Percentiles rank a stretch among this genome's conserved stretches.
Conservation (phyloP, 2,329 filamentous ascomycete species). For the Penicillium griseofulvum region DNA sequence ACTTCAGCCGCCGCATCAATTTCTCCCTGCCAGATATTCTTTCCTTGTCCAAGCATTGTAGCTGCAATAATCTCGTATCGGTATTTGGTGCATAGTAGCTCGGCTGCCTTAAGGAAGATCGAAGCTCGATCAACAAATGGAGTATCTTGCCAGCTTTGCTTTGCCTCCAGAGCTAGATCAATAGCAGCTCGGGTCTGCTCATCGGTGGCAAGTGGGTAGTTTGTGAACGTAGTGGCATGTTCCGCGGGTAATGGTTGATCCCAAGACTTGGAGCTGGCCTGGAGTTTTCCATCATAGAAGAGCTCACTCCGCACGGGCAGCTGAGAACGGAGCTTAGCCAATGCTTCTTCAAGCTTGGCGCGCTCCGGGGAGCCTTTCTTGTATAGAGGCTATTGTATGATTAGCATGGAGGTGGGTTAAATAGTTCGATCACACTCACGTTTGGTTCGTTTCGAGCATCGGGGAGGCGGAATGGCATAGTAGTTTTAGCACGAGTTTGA, state of each 20-base stretch:
- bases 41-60: slow-evolving; percentile 92
- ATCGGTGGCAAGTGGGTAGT: slow-evolving; percentile 74
- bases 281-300: slow-evolving; percentile 30
- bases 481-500: slow-evolving; percentile 25
- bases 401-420: neutral
- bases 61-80: slow-evolving; percentile 92
- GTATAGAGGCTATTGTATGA: slow-evolving; percentile 24
- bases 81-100: slow-evolving; percentile 84
- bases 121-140: slow-evolving; percentile 87
- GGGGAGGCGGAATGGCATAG: slow-evolving; percentile 31
- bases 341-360: slow-evolving; percentile 31
- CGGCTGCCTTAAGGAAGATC: slow-evolving; percentile 89
- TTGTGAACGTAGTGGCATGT: slow-evolving; percentile 62
- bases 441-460: slow-evolving; percentile 38
- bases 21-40: slow-evolving; percentile 96
- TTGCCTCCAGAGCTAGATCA: slow-evolving; percentile 74
- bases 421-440: slow-evolving; percentile 15
- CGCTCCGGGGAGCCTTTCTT: slow-evolving; percentile 33
- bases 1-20: slow-evolving; percentile 90
- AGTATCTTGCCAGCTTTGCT: slow-evolving; percentile 76
- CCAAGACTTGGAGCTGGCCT: slow-evolving; percentile 22
- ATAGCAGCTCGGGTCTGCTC: slow-evolving; percentile 76
- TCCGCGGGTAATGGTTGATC: slow-evolving; percentile 32
- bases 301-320: slow-evolving; percentile 34
- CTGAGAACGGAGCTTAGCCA: slow-evolving; percentile 32